These are phyloP conservation scores for Irpex lacteus DNA, from an alignment of 1,284 basidiomycete species.

Conservation along the genomic window DNA sequence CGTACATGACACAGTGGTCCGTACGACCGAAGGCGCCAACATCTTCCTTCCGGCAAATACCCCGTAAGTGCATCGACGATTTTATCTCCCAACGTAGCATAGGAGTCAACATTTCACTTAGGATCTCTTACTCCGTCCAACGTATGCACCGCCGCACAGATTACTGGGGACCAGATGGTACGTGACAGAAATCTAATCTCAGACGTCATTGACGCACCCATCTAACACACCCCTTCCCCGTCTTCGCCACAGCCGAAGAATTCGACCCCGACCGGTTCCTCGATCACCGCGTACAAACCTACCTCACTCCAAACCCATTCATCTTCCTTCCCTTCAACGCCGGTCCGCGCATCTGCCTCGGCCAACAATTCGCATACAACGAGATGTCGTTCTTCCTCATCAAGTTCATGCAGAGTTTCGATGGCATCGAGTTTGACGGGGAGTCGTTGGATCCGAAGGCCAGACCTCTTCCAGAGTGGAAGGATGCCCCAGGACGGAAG, in stretches of 20 bases:
- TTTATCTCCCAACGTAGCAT: conserved; percentile 19
- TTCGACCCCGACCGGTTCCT: conserved; percentile 64
- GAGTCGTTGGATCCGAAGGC: conserved; percentile 30
- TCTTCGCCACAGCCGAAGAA: conserved; percentile 33
- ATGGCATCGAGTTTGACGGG: conserved; percentile 28
- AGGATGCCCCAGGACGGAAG: conserved; percentile 29
- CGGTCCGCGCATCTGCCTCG: conserved; percentile 56
- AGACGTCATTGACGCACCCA: background rate
- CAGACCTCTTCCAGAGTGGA: conserved; percentile 32
- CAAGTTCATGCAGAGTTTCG: conserved; percentile 36
- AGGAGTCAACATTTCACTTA: conserved; percentile 16
- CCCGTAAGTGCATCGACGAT: conserved; percentile 36
- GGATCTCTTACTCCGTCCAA: conserved; percentile 24
- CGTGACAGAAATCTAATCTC: background rate
- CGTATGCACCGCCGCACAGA: conserved; percentile 29
- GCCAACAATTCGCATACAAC: conserved; percentile 51
- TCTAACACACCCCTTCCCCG: background rate
- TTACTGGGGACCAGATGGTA: conserved; percentile 28
- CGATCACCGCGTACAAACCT: conserved; percentile 47
- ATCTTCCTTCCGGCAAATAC: conserved; percentile 23
- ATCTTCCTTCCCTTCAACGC: conserved; percentile 64
- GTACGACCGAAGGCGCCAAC: conserved; percentile 21
- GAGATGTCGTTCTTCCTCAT: conserved; percentile 41
- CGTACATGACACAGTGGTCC: conserved; percentile 19
- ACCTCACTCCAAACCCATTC: conserved; percentile 53